Evolutionary conservation across 345 rosid genomes (phyloP).

Genomic region (Hirschfeldia incana): DNA sequence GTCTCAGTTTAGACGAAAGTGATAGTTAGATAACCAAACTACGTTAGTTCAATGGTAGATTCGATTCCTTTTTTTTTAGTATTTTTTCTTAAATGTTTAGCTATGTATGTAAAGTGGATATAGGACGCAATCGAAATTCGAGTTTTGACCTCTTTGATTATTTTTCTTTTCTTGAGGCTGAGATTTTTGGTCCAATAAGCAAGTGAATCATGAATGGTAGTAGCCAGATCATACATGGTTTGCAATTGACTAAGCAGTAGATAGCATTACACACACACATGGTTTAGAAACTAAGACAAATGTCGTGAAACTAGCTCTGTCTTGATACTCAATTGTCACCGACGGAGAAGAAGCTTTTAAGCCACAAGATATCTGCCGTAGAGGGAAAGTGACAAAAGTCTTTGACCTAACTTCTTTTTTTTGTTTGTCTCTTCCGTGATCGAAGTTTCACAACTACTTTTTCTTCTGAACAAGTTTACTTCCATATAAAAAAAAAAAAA

Average conservation of each 20-base stretch:
- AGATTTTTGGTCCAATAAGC: not conserved
- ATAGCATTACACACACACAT: not conserved
- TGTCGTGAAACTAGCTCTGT: not conserved
- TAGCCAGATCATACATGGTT: conserved; percentile 13
- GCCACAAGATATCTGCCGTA: conserved; percentile 36
- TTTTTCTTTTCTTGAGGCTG: not conserved
- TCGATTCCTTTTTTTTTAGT: not conserved
- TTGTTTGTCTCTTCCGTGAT: conserved; percentile 34
- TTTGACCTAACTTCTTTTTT: not conserved
- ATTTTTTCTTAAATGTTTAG: not conserved
- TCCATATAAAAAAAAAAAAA: too few species aligned
- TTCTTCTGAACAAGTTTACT: conserved; percentile 25
- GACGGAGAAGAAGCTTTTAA: conserved; percentile 34
- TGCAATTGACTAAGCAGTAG: not conserved
- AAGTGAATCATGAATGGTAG: not conserved
- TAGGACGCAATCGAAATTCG: not conserved
- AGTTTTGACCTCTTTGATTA: not conserved
- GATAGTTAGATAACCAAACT: conserved; percentile 34
- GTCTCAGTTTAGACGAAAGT: conserved; percentile 16
- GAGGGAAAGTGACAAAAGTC: conserved; percentile 37
- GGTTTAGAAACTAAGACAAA: not conserved
- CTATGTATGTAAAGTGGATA: not conserved
- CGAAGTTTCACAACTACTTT: conserved; percentile 26
- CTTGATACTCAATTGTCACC: conserved; percentile 29
- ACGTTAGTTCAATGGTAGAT: conserved; percentile 15